Evolutionary conservation across 108 stramenopile species (phyloP), one percentile per base, ranked within the genome.

Genomic region (Mediolabrus comicus): DNA sequence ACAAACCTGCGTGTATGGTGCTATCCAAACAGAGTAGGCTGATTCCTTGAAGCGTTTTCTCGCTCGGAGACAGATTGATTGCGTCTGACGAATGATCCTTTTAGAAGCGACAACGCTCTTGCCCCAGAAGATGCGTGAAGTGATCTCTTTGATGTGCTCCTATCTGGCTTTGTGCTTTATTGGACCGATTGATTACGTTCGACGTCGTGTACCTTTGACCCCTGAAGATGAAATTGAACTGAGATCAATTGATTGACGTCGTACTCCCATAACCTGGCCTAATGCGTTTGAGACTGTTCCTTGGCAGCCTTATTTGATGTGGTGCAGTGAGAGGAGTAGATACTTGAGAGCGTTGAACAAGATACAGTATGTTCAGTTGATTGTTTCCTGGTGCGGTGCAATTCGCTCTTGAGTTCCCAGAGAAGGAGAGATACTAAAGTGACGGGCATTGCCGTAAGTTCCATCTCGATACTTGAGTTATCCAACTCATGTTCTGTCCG

Each of bases 381-480:
- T 49, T 49, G 46, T 22, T 49, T 49, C 46, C 46, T 49, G 46
- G 46, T 49, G 46, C 46, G 46, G 46, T 49, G 46, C 46, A 49
- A 49, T 49, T 24, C n/a, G 46, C 46, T 43, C 41, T 43, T 43
- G 41, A 43, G 41, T 43, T 43, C 41, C 41, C 16, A 43, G 41
- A 43, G 41, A 43, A 17, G 17, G 41, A 43, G 41, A 49, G n/a
- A 49, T 17, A 49, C 46, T 49, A 22, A n/a, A 22, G 46, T 49
- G 46, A 49, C 46, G 46, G 46, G 46, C 46, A 49, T 46, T 49
- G 46, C 46, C 46, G 46, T 49, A 49, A 49, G 46, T 49, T 49
- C 46, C 17, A 49, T 49, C 46, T 49, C 46, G 46, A 49, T 3
- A 49, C 46, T 49, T 49, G 46, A 49, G 46, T 49, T 22, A n/a